Conservation (phyloP, 208 protist genomes). For the Porcisia hertigi region DNA sequence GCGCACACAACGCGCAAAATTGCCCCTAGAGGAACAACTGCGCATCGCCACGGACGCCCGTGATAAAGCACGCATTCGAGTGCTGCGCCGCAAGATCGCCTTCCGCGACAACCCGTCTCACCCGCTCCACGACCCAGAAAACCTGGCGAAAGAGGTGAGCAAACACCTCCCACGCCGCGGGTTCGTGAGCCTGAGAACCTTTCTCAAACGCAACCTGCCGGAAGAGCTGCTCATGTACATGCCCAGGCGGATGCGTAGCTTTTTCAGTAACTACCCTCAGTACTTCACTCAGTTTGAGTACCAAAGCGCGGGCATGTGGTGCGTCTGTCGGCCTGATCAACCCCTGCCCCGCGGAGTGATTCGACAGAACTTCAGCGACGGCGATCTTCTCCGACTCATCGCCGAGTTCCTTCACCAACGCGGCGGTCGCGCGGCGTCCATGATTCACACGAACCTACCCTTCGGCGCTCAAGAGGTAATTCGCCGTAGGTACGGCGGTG, state of each 20-base stretch:
- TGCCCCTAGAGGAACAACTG: slow-evolving; percentile 87
- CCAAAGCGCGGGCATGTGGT: slow-evolving; percentile 69
- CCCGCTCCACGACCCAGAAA: slow-evolving; percentile 89
- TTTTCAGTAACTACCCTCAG: slow-evolving; percentile 85
- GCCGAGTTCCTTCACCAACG: slow-evolving; percentile 72
- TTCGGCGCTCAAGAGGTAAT: slow-evolving; percentile 79
- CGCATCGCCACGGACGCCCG: slow-evolving; percentile 54
- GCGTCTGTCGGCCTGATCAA: slow-evolving; percentile 65
- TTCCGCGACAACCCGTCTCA: slow-evolving; percentile 84
- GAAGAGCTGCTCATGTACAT: slow-evolving; percentile 81
- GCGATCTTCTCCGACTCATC: slow-evolving; percentile 78
- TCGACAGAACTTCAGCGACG: slow-evolving; percentile 72
- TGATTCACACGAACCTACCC: slow-evolving; percentile 67
- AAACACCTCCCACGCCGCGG: slow-evolving; percentile 76
- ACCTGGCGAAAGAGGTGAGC: slow-evolving; percentile 81
- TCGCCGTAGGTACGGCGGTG: slow-evolving; percentile 67
- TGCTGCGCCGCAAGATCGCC: slow-evolving; percentile 78
- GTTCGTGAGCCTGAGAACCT: slow-evolving; percentile 62
- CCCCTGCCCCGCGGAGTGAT: slow-evolving; percentile 85
- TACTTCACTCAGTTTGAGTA: slow-evolving; percentile 89
- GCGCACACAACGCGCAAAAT: slow-evolving; percentile 57
- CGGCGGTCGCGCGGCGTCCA: slow-evolving; percentile 38
- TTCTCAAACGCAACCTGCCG: slow-evolving; percentile 65
- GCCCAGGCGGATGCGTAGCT: slow-evolving; percentile 67
- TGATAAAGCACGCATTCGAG: slow-evolving; percentile 67